Evolutionary conservation across 306 rosid genomes (phyloP).

Genomic region (Rosa chinensis): DNA sequence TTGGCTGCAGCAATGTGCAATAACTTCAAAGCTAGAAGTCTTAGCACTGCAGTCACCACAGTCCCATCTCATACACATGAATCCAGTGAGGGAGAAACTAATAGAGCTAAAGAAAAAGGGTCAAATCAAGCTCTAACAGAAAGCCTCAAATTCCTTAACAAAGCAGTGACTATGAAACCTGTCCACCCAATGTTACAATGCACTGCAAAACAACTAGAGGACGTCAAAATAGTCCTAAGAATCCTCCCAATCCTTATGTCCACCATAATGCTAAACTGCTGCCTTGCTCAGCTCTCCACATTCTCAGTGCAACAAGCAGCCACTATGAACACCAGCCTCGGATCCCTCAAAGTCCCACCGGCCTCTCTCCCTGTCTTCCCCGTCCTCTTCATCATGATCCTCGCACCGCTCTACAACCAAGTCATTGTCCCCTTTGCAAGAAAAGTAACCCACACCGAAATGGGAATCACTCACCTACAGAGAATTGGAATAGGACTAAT

Average conservation of each 20-base stretch:
- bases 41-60: conserved; percentile 41
- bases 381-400: conserved; percentile 66
- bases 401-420: conserved; percentile 67
- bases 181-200: conserved; percentile 50
- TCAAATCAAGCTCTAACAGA: conserved; percentile 28
- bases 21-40: conserved; percentile 29
- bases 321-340: conserved; percentile 69
- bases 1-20: conserved; percentile 58
- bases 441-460: conserved; percentile 52
- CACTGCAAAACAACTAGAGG: conserved; percentile 64
- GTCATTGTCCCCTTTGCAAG: conserved; percentile 54
- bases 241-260: conserved; percentile 71
- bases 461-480: conserved; percentile 61
- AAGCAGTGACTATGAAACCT: conserved; percentile 38
- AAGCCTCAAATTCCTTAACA: conserved; percentile 57
- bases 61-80: conserved; percentile 33
- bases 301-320: conserved; percentile 85
- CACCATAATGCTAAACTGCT: conserved; percentile 72
- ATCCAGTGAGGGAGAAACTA: conserved; percentile 27
- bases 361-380: conserved; percentile 82
- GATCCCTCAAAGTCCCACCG: conserved; percentile 69
- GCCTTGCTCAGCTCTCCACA: conserved; percentile 86
- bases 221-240: conserved; percentile 50
- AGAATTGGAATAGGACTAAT: conserved; percentile 70
- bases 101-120: conserved; percentile 22